Evolutionary conservation across 176 grass and related monocot genomes (phyloP).

Genomic region (Oryza australiensis): DNA sequence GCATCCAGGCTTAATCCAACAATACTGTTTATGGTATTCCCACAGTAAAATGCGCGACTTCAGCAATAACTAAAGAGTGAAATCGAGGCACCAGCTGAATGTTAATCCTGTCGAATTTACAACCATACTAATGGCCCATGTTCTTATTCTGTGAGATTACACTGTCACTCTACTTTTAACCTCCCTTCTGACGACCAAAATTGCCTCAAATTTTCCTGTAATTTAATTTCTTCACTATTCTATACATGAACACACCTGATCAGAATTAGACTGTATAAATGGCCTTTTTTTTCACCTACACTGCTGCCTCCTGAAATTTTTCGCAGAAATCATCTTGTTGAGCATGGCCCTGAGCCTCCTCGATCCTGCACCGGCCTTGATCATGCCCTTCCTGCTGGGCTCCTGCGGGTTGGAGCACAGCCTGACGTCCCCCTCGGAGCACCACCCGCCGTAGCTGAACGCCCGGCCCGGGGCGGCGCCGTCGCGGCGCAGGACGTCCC

Average conservation of each 20-base stretch:
- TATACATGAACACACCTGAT: slow-evolving; percentile 29
- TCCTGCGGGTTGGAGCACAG: slow-evolving; percentile 48
- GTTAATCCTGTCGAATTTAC: not conserved
- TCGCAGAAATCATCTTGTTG: slow-evolving; percentile 44
- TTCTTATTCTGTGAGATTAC: not conserved
- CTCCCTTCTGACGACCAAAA: slow-evolving; percentile 26
- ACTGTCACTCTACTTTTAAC: slow-evolving; percentile 1
- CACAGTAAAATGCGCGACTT: not conserved
- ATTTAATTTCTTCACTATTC: not conserved
- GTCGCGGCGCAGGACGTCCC: slow-evolving; percentile 67
- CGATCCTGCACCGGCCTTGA: slow-evolving; percentile 73
- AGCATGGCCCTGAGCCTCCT: slow-evolving; percentile 73
- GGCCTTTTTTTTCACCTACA: slow-evolving; percentile 46
- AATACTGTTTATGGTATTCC: not conserved
- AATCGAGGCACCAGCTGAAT: not conserved
- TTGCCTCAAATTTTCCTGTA: not conserved
- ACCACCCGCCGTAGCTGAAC: slow-evolving; percentile 87
- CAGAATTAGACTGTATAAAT: slow-evolving; percentile 8
- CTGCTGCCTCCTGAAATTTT: slow-evolving; percentile 58
- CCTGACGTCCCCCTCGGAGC: slow-evolving; percentile 41
- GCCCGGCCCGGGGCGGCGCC: slow-evolving; percentile 1
- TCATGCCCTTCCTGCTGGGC: slow-evolving; percentile 20
- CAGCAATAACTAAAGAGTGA: not conserved
- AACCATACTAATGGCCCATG: not conserved
- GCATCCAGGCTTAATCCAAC: not conserved